phyloP scores from a whole-genome alignment of 2,329 filamentous ascomycete genomes.

The Hymenoscyphus albidus region DNA sequence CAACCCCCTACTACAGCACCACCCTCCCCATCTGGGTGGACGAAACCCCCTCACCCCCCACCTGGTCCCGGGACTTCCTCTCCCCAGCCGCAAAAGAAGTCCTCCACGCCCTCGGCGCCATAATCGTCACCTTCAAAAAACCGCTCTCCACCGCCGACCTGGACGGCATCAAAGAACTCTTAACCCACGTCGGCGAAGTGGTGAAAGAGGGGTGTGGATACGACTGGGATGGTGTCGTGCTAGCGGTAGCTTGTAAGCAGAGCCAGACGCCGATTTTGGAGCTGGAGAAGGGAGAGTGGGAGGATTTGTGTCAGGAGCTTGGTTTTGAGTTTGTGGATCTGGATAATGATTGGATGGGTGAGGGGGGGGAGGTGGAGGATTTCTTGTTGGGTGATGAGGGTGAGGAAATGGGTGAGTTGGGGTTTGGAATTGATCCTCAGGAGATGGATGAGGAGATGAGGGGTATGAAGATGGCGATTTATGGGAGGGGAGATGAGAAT shows the following conservation, averaged over 20 bases:
- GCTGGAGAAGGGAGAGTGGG: constrained; percentile 51
- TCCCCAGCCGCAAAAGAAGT: constrained; percentile 60
- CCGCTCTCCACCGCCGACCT: constrained; percentile 31
- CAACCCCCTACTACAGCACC: constrained; percentile 59
- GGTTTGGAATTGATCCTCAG: too few species aligned
- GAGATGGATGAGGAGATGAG: too few species aligned
- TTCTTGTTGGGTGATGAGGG: too few species aligned
- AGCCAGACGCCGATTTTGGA: constrained; percentile 34
- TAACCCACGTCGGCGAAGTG: constrained; percentile 52
- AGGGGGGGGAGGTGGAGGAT: too few species aligned
- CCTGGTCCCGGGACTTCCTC: constrained; percentile 57
- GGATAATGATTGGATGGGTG: too few species aligned
- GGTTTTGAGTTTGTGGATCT: constrained; percentile 62
- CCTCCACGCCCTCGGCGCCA: constrained; percentile 54
- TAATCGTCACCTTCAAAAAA: constrained; percentile 53
- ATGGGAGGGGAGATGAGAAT: too few species aligned
- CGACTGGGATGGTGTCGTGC: constrained; percentile 59
- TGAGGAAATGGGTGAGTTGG: too few species aligned
- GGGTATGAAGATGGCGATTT: too few species aligned
- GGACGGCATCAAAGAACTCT: constrained; percentile 38
- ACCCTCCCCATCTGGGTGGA: constrained; percentile 66
- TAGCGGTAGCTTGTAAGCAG: constrained; percentile 53
- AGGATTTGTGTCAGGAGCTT: constrained; percentile 53
- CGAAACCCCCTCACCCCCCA: constrained; percentile 41
- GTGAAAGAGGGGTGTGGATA: constrained; percentile 55